Evolutionary conservation across 305 asterid species (phyloP), one percentile per base, ranked within the genome.

Genomic region (Coffea humblotiana): DNA sequence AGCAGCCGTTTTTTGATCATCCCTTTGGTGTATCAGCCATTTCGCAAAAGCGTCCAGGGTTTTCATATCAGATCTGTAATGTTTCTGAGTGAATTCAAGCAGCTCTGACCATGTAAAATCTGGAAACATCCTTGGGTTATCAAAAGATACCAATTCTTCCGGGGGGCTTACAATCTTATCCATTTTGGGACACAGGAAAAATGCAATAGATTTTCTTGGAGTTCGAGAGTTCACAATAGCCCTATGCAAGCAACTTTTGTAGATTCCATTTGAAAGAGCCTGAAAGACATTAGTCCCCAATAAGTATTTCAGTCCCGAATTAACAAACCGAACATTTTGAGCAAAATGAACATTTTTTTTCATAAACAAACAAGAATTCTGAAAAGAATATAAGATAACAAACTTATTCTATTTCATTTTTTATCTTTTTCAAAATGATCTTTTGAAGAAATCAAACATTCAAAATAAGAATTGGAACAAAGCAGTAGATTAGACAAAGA

Each of bases 201-300:
- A 94, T 0, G 95, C 97, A 37, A 91, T 86, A 2, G 98, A 92
- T 29, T 75, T 81, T 74, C 98, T 89, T 29, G 98, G 81, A 15
- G 66, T 79, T 70, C 45, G 79, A 29, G 79, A 79, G 89, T 94
- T 94, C n/a, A 90, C 97, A 69, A 89, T 89, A 1, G 95, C 97
- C 72, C 97, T 90, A 71, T 94, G 98, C 78, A 91, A 58, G 88
- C 97, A 92, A 40, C 95, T 93, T 77, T 90, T 90, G 93, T 91
- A 91, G 6, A 87, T 88, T 85, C 97, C 97, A 83, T 94, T 92
- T 15, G 98, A 90, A 54, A 92, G 87, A 10, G 95, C 97, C 97
- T 94, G 91, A 75, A 56, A 19, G 21, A 60, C 3, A 70, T 67
- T 29, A 19, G 27, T 40, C 51, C 35, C 8, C 14, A 8, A n/a